These are phyloP conservation scores for Digitaria exilis DNA, from an alignment of 202 grass and related monocot genomes.

Conservation along the genomic window DNA sequence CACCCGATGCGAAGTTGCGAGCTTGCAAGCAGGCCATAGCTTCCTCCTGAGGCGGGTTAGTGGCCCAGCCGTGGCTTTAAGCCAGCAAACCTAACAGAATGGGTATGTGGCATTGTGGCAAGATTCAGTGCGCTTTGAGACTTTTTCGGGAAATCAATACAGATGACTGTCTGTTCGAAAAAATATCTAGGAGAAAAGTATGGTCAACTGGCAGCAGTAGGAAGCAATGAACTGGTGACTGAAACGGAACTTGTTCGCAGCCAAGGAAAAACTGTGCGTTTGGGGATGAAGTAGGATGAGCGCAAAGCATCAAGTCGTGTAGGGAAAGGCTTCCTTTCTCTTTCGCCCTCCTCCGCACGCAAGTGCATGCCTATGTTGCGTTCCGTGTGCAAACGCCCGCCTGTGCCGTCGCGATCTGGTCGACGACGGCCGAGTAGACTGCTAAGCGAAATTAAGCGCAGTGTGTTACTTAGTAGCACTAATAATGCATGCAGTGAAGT, in stretches of 20 bases:
- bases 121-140: too few species aligned
- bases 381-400: slow-evolving; percentile 16
- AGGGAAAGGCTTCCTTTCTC: slow-evolving; percentile 20
- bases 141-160: not conserved
- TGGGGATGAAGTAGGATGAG: not conserved
- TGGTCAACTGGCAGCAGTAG: not conserved
- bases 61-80: too few species aligned
- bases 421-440: not conserved
- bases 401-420: not conserved
- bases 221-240: not conserved
- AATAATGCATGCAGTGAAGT: not conserved
- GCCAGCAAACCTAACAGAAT: too few species aligned
- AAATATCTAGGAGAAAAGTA: not conserved
- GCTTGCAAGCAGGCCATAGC: too few species aligned
- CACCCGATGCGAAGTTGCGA: too few species aligned
- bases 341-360: slow-evolving; percentile 31
- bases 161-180: not conserved
- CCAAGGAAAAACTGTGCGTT: not conserved
- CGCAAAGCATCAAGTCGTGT: not conserved
- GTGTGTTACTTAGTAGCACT: not conserved
- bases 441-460: not conserved
- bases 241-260: not conserved
- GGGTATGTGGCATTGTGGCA: too few species aligned
- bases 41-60: too few species aligned
- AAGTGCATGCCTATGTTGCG: slow-evolving; percentile 20